phyloP scores from a whole-genome alignment of 169 alveolate species.

The Eimeria mitis region DNA sequence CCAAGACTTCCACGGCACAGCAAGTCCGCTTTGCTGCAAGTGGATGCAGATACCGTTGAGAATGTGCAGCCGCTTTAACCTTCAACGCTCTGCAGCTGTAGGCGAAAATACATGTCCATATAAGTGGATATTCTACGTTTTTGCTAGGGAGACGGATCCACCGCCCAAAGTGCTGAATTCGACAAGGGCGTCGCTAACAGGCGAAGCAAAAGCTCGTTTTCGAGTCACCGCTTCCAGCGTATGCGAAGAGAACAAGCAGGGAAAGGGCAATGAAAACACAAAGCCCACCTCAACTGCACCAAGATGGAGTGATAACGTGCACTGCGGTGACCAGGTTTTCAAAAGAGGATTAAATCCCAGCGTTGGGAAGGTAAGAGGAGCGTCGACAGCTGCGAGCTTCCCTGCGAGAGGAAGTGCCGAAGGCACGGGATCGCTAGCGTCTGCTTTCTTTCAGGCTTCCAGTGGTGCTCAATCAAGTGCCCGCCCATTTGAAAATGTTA shows the following conservation, averaged over 20 bases:
- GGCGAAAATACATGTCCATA: not conserved
- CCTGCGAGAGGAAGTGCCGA: not conserved
- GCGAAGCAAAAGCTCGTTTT: not conserved
- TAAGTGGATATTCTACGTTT: not conserved
- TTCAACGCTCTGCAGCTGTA: not conserved
- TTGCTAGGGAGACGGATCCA: not conserved
- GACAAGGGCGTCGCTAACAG: not conserved
- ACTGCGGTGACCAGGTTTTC: not conserved
- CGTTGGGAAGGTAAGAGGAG: not conserved
- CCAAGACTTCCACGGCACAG: not conserved
- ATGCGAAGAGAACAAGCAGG: not conserved
- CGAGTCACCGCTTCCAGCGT: not conserved
- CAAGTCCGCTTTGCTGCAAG: constrained; percentile 5
- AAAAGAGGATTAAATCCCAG: not conserved
- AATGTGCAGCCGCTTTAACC: not conserved
- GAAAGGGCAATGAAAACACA: not conserved
- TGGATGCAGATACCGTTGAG: not conserved
- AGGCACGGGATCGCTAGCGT: not conserved
- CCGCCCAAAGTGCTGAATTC: not conserved
- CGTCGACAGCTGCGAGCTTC: not conserved
- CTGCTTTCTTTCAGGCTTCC: not conserved
- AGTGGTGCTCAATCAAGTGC: not conserved
- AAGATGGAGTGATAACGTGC: not conserved
- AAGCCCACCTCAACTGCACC: not conserved
- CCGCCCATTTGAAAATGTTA: not conserved